Evolutionary conservation across 2,329 filamentous ascomycete genomes (phyloP).

Genomic region (Ceratocystis diversiconidia): DNA sequence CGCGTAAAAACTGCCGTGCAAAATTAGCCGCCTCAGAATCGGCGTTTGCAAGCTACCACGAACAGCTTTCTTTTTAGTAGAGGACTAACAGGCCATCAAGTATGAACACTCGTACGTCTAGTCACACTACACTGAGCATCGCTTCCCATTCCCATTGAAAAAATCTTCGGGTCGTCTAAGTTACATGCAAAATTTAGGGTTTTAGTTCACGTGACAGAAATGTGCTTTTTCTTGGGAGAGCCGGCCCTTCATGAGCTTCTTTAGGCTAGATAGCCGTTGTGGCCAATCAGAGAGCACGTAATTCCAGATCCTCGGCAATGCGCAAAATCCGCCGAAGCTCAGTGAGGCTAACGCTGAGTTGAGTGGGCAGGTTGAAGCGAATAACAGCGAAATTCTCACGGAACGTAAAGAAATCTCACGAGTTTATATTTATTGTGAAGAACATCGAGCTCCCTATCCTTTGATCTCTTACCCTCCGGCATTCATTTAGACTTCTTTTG

Average conservation of each 20-base stretch:
- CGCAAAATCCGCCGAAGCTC: slow-evolving; percentile 12
- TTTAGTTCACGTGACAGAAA: not conserved
- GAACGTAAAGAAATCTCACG: not conserved
- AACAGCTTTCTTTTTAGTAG: not conserved
- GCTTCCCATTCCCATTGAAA: not conserved
- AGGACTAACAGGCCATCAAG: not conserved
- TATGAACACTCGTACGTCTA: not conserved
- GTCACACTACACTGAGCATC: not conserved
- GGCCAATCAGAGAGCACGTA: slow-evolving; percentile 33
- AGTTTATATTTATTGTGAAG: not conserved
- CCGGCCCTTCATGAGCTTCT: slow-evolving; percentile 1
- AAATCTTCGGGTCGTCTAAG: slow-evolving; percentile 1
- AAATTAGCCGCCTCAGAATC: not conserved
- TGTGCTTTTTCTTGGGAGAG: slow-evolving; percentile 2
- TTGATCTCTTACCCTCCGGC: not conserved
- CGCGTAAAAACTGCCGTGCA: not conserved
- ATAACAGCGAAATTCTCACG: not conserved
- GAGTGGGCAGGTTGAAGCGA: not conserved
- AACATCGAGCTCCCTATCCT: not conserved
- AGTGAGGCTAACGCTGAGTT: not conserved
- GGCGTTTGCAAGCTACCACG: not conserved
- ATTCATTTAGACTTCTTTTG: not conserved
- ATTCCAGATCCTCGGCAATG: slow-evolving; percentile 41
- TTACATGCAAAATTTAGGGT: not conserved
- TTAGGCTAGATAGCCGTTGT: slow-evolving; percentile 10